These are phyloP conservation scores for Bacidia gigantensis DNA, from an alignment of 495 filamentous ascomycete genomes.

Conservation along the genomic window DNA sequence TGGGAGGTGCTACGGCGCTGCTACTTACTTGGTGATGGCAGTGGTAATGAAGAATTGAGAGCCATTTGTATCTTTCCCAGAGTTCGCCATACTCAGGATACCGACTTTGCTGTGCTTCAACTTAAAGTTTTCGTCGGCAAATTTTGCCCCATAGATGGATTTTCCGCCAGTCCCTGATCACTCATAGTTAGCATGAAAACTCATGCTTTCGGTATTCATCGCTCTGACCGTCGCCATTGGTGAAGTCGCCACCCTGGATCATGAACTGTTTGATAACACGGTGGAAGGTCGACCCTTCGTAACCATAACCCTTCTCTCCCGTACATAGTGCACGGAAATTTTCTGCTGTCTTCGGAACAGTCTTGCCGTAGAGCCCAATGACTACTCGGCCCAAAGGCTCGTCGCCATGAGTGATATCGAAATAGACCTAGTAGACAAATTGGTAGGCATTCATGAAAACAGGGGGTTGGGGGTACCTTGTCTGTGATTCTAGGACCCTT, in stretches of 20 bases:
- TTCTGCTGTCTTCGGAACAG: slow-evolving; percentile 91
- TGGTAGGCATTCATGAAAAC: slow-evolving; percentile 1
- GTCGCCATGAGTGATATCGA: slow-evolving; percentile 87
- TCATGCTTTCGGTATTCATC: no score
- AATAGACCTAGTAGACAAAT: slow-evolving; percentile 52
- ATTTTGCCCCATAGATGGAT: slow-evolving; percentile 93
- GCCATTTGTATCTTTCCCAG: slow-evolving; percentile 95
- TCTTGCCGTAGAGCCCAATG: slow-evolving; percentile 94
- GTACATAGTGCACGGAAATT: slow-evolving; percentile 97
- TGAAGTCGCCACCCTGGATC: slow-evolving; percentile 99
- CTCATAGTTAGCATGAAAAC: slow-evolving; percentile 15
- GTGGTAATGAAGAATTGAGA: slow-evolving; percentile 98
- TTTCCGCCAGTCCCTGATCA: slow-evolving; percentile 74
- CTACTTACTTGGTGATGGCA: slow-evolving; percentile 58
- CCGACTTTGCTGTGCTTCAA: slow-evolving; percentile 67
- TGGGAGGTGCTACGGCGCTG: background rate
- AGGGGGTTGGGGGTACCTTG: slow-evolving; percentile 46
- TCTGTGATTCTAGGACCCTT: slow-evolving; percentile 94
- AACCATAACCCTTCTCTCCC: slow-evolving; percentile 93
- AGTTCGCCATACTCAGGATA: slow-evolving; percentile 66
- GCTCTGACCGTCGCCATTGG: slow-evolving; percentile 79
- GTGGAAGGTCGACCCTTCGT: slow-evolving; percentile 92
- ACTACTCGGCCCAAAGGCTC: slow-evolving; percentile 74
- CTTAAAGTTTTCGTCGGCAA: slow-evolving; percentile 99
- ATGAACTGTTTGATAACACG: slow-evolving; percentile 98